Base-by-base conservation (phyloP, 495 filamentous ascomycete genomes). In the Chaetomium tenue region DNA sequence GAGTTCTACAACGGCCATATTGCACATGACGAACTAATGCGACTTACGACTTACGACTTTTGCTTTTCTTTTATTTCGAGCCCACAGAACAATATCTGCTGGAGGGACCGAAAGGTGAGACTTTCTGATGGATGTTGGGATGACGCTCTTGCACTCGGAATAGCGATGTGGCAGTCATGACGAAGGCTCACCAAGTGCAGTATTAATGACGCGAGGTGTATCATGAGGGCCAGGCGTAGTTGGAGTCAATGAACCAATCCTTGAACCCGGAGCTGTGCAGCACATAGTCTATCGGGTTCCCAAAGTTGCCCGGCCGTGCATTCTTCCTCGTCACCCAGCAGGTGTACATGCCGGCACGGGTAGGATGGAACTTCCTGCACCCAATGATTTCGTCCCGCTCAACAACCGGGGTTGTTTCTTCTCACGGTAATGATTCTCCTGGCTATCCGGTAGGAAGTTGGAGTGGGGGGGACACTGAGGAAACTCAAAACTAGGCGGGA, bases 201-300 rank as follows among this genome's bases (percentile, higher is more conserved):
- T 58, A 59, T 48, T 28, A 16, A 37, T 15, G 12, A 12, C 59
- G 30, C 37, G 51, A 25, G 18, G 23, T 12, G 8, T 42, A 2
- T 25, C 15, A 23, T 66, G 44, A 23, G 16, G 16, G 30, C 9
- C 25, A 18, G 20, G 16, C 47, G 64, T 54, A 53, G 15, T 97
- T 91, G n/a, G 91, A 86, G 60, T 91, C 89, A 30, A 74, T 78
- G 71, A 96, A 90, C 92, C 93, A 98, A 61, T 83, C 76, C 66
- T 87, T 89, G 86, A 97, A 93, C 40, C 84, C 82, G 47, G 87
- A 78, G 64, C 85, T 93, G 72, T 91, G 93, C 9, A 97, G 81
- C 33, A 98, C 87, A 75, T 96, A 98, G 71, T 98, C 94, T 60
- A 98, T 97, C 37, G 94, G 81, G 40, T 90, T 87, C 2, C 94